A percentile compares a stretch with the other conserved stretches of the same genome.
These are phyloP conservation scores for Phytophthora hybrid DNA, from an alignment of 352 stramenopile species.

Conservation along the genomic window DNA sequence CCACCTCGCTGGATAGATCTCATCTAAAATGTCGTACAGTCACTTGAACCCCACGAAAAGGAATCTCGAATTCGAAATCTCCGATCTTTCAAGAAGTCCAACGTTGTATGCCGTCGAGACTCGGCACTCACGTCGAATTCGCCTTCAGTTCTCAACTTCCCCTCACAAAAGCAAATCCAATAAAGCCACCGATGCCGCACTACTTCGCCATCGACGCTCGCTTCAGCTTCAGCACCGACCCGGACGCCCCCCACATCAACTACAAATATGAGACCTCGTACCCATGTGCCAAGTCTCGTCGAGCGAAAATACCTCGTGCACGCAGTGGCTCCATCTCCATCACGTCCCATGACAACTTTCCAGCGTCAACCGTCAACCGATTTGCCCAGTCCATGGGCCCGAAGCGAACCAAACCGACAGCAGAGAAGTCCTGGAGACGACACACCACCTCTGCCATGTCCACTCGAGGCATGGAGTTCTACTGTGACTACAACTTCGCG, in stretches of 20 bases:
- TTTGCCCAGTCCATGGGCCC: constrained; percentile 38
- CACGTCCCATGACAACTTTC: constrained; percentile 10
- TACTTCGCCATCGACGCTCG: constrained; percentile 41
- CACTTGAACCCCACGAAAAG: not conserved
- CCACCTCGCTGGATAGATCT: constrained; percentile 36
- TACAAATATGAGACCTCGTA: not conserved
- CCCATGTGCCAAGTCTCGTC: constrained; percentile 6
- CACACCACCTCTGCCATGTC: constrained; percentile 33
- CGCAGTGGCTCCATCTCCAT: constrained; percentile 41
- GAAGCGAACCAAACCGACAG: constrained; percentile 1
- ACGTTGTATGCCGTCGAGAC: not conserved
- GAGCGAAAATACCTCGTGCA: constrained; percentile 18
- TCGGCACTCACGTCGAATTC: not conserved
- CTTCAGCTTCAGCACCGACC: constrained; percentile 33
- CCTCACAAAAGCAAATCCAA: constrained; percentile 1
- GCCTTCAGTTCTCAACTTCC: constrained; percentile 24
- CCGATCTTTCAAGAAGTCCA: not conserved
- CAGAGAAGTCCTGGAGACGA: constrained; percentile 19
- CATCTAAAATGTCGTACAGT: constrained; percentile 9
- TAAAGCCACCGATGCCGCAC: constrained; percentile 26
- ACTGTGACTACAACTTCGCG: constrained; percentile 18
- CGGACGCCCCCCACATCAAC: not conserved
- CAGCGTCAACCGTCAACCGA: constrained; percentile 32
- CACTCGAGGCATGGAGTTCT: constrained; percentile 13
- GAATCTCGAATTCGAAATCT: constrained; percentile 22